Conservation (phyloP, 306 rosid genomes). For the Pachyrhizus erosus region DNA sequence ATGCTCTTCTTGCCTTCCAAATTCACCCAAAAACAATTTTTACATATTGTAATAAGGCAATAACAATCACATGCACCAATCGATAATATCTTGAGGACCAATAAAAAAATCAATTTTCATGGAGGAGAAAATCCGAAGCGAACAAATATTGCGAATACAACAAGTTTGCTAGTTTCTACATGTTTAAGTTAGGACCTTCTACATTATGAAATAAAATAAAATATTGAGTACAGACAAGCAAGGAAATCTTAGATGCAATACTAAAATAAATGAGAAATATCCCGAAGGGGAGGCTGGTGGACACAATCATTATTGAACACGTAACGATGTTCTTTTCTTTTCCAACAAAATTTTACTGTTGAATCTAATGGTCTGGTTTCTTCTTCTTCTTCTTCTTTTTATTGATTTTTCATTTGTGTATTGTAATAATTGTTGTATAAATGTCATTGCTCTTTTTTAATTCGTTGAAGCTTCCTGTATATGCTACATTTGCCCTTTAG, state of each 20-base stretch:
- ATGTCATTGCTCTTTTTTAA: neutral
- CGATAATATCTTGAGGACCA: neutral
- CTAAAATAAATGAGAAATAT: neutral
- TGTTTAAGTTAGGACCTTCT: neutral
- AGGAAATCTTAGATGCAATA: neutral
- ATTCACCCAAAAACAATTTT: conserved; percentile 18
- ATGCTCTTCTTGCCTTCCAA: conserved; percentile 89
- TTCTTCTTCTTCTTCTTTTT: neutral
- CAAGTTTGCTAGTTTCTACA: conserved; percentile 5
- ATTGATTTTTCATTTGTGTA: neutral
- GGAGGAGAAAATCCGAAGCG: neutral
- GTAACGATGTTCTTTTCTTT: neutral
- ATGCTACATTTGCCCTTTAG: neutral
- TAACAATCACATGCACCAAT: neutral
- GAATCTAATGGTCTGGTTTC: neutral
- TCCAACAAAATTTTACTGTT: neutral
- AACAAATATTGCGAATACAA: neutral
- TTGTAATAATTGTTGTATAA: neutral
- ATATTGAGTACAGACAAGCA: conserved; percentile 11
- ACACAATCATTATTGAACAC: conserved; percentile 46
- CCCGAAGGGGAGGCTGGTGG: conserved; percentile 23
- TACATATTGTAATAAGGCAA: neutral
- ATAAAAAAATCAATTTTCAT: neutral
- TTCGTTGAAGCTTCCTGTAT: conserved; percentile 15
- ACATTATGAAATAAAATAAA: neutral